Conservation (phyloP, 768 basidiomycete genomes). For the Trametes cubensis region DNA sequence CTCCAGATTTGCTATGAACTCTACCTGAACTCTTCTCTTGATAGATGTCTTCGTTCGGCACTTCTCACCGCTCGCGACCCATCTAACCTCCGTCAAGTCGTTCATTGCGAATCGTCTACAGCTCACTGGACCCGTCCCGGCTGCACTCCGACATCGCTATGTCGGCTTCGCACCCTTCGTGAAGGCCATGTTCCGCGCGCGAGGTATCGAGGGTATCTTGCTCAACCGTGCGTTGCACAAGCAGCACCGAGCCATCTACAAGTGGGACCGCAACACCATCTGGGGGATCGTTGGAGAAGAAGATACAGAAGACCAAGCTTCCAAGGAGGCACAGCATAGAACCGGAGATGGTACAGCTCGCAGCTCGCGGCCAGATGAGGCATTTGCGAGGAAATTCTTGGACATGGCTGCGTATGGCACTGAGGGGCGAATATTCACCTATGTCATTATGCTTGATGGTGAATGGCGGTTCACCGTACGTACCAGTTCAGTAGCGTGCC, state of each 20-base stretch:
- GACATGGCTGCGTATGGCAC: slow-evolving; percentile 45
- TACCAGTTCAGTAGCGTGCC: not conserved
- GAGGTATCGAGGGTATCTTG: slow-evolving; percentile 41
- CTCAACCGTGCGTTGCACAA: slow-evolving; percentile 43
- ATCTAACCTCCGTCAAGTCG: slow-evolving; percentile 33
- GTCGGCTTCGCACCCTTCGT: slow-evolving; percentile 47
- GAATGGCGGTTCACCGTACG: slow-evolving; percentile 45
- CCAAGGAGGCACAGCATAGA: not conserved
- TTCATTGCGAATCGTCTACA: slow-evolving; percentile 50
- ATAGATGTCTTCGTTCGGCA: slow-evolving; percentile 40
- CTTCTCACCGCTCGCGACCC: slow-evolving; percentile 43
- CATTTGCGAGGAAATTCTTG: slow-evolving; percentile 42
- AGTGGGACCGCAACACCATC: slow-evolving; percentile 40
- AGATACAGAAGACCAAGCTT: not conserved
- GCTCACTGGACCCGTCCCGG: slow-evolving; percentile 46
- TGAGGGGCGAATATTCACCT: slow-evolving; percentile 47
- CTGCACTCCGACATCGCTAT: slow-evolving; percentile 38
- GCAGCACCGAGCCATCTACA: slow-evolving; percentile 45
- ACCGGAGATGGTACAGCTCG: not conserved
- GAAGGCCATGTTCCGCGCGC: slow-evolving; percentile 43
- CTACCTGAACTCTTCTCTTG: not conserved
- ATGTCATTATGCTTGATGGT: slow-evolving; percentile 47
- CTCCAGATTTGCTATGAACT: too few relatives aligned
- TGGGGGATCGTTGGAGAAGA: slow-evolving; percentile 37
- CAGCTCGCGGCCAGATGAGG: slow-evolving; percentile 17